Evolutionary conservation across 176 grass and related monocot species (phyloP).

Genomic region (Secale cereale): DNA sequence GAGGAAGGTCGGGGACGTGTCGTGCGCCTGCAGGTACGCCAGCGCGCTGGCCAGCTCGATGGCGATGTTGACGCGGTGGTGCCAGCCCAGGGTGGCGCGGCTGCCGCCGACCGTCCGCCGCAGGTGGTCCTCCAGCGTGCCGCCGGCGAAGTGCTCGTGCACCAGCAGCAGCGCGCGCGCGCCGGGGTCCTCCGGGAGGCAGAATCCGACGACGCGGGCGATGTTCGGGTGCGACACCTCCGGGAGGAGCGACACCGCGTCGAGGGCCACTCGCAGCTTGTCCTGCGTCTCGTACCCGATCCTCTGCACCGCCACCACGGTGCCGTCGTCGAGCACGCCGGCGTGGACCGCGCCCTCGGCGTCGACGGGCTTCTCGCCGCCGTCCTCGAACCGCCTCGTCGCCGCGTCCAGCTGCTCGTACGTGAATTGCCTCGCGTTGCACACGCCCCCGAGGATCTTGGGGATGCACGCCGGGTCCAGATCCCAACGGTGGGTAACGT

Average conservation of each 20-base stretch:
- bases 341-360: slow-evolving; percentile 53
- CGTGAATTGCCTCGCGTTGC: slow-evolving; percentile 65
- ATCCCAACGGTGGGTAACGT: slow-evolving; percentile 30
- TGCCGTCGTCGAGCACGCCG: slow-evolving; percentile 68
- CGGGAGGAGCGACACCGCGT: slow-evolving; percentile 67
- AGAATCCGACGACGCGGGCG: slow-evolving; percentile 78
- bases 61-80: slow-evolving; percentile 72
- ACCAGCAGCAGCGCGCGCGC: slow-evolving; percentile 58
- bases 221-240: slow-evolving; percentile 66
- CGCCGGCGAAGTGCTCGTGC: slow-evolving; percentile 71
- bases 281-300: slow-evolving; percentile 52
- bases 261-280: slow-evolving; percentile 46
- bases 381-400: slow-evolving; percentile 53
- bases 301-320: slow-evolving; percentile 72
- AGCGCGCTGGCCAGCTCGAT: slow-evolving; percentile 77
- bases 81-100: slow-evolving; percentile 67
- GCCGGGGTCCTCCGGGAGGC: slow-evolving; percentile 54
- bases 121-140: slow-evolving; percentile 81
- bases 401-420: slow-evolving; percentile 90
- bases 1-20: slow-evolving; percentile 48
- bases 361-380: slow-evolving; percentile 26
- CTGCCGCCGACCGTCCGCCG: slow-evolving; percentile 33
- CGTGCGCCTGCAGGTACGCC: slow-evolving; percentile 69
- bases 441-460: slow-evolving; percentile 66
- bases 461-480: slow-evolving; percentile 77